Evolutionary conservation across 805 yeast genomes (phyloP).

Genomic region (Ogataea henricii): DNA sequence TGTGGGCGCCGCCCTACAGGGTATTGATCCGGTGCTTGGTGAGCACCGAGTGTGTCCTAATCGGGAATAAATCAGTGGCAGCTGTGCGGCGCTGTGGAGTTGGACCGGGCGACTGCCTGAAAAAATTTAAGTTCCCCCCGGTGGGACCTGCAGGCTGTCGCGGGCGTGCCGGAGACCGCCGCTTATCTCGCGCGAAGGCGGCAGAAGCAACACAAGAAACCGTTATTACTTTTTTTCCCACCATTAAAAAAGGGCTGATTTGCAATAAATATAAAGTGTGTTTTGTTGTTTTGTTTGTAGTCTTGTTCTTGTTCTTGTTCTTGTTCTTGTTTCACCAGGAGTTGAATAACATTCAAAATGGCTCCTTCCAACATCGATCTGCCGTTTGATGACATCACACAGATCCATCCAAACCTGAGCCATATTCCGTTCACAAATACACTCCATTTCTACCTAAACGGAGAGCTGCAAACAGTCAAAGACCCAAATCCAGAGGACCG

Average conservation of each 20-base stretch:
- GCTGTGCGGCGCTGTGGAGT: neutral
- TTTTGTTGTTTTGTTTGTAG: neutral
- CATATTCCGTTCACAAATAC: constrained; percentile 31
- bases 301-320: too few species aligned
- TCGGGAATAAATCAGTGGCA: neutral
- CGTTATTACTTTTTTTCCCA: neutral
- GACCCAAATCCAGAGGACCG: constrained; percentile 47
- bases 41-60: constrained; percentile 4
- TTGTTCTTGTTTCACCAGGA: too few species aligned
- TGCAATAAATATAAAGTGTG: neutral
- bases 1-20: neutral
- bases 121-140: neutral
- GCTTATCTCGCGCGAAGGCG: neutral
- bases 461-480: constrained; percentile 36
- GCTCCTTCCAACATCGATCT: constrained; percentile 28
- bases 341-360: constrained; percentile 14
- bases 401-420: constrained; percentile 24
- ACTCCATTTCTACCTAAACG: constrained; percentile 42
- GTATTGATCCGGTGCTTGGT: neutral
- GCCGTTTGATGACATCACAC: constrained; percentile 22
- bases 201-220: neutral
- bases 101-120: too few species aligned
- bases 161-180: neutral
- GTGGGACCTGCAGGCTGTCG: neutral
- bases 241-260: neutral